Evolutionary conservation across 129 eudicot species (phyloP).

Genomic region (Gnaphalium uliginosum): DNA sequence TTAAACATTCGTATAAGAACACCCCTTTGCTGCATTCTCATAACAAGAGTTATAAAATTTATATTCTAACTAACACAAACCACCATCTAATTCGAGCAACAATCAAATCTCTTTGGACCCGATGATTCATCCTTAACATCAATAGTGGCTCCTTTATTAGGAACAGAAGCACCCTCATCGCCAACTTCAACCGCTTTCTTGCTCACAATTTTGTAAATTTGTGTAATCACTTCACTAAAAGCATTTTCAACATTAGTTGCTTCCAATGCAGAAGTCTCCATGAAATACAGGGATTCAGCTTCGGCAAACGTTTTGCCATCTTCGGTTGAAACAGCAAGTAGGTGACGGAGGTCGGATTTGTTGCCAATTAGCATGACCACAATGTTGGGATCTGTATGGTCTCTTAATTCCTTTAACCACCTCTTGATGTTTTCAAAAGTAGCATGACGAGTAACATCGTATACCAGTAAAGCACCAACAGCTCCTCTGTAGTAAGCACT

Average conservation of each 20-base stretch:
- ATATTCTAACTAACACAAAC: constrained; percentile 17
- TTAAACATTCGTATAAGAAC: constrained; percentile 25
- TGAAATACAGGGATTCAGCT: constrained; percentile 37
- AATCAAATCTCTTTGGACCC: constrained; percentile 30
- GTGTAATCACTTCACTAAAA: constrained; percentile 40
- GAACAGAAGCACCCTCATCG: constrained; percentile 34
- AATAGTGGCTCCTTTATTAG: constrained; percentile 33
- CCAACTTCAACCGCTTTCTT: constrained; percentile 42
- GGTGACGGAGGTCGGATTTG: constrained; percentile 42
- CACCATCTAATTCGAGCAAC: constrained; percentile 38
- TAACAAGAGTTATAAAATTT: constrained; percentile 4
- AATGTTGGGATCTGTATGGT: constrained; percentile 41
- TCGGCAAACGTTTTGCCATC: constrained; percentile 38
- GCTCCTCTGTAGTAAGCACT: constrained; percentile 44
- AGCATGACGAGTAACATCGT: constrained; percentile 36
- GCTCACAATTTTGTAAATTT: constrained; percentile 36
- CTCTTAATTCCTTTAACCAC: constrained; percentile 37
- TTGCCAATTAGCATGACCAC: constrained; percentile 40
- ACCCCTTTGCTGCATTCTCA: constrained; percentile 32
- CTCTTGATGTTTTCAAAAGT: constrained; percentile 35
- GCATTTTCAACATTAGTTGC: constrained; percentile 40
- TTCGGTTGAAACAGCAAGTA: constrained; percentile 35
- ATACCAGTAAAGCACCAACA: constrained; percentile 40
- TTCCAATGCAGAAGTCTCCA: constrained; percentile 46
- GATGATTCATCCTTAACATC: constrained; percentile 29